Percentiles rank a stretch among this genome's conserved stretches.
phyloP scores from a whole-genome alignment of 2,329 filamentous ascomycete genomes.

The Hawksworthiomyces lignivorus region DNA sequence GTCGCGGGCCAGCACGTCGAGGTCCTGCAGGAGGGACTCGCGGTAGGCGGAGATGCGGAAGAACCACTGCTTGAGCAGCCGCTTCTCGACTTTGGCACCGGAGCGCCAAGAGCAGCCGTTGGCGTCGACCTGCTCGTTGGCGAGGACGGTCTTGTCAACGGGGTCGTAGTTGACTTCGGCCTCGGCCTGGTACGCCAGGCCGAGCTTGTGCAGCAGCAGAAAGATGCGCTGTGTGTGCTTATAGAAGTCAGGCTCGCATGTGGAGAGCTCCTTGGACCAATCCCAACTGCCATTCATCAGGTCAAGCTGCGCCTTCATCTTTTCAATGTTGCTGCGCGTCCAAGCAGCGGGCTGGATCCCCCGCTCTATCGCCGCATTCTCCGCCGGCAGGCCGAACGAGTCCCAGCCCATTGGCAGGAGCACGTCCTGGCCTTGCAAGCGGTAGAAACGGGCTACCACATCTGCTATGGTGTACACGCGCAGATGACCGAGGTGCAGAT shows the following conservation, averaged over 20 bases:
- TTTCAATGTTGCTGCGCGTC: conserved; percentile 72
- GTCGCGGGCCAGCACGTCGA: conserved; percentile 56
- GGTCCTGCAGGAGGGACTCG: conserved; percentile 61
- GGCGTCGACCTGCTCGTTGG: conserved; percentile 88
- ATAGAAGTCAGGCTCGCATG: conserved; percentile 79
- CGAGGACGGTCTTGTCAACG: conserved; percentile 79
- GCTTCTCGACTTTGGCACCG: conserved; percentile 74
- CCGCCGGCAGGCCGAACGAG: conserved; percentile 81
- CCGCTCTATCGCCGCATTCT: conserved; percentile 82
- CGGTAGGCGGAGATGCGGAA: conserved; percentile 75
- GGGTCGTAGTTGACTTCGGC: conserved; percentile 87
- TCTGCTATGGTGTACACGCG: conserved; percentile 89
- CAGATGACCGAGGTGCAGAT: conserved; percentile 77
- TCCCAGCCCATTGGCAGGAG: conserved; percentile 93
- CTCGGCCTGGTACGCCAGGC: conserved; percentile 74
- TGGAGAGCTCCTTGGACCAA: conserved; percentile 75
- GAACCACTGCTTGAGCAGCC: conserved; percentile 81
- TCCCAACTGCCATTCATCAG: conserved; percentile 77
- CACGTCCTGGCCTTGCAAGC: conserved; percentile 66
- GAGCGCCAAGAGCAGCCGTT: conserved; percentile 83
- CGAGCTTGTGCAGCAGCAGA: conserved; percentile 63
- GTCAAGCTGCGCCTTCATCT: conserved; percentile 76
- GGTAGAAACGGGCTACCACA: conserved; percentile 68
- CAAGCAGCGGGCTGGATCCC: conserved; percentile 70
- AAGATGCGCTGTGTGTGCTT: conserved; percentile 86